Evolutionary conservation across 1,139 yeast genomes (phyloP).

Genomic region (Blastobotrys buckinghamii): DNA sequence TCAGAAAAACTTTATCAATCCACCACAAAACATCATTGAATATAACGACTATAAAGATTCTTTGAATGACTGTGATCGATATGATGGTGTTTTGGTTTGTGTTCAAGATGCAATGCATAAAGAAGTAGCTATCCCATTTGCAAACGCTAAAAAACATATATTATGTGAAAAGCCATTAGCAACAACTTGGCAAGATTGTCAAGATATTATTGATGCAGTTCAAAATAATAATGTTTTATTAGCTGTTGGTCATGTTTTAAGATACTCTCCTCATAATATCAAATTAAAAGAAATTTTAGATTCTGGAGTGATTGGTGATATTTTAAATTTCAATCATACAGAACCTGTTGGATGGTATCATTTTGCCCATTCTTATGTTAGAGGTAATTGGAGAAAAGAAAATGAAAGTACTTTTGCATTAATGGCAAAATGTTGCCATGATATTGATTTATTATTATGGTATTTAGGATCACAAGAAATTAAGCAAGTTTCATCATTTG

Average conservation of each 20-base stretch:
- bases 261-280: conserved; percentile 28
- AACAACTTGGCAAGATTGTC: conserved; percentile 23
- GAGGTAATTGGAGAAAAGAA: conserved; percentile 27
- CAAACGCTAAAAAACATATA: conserved; percentile 24
- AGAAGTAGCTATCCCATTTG: conserved; percentile 26
- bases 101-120: conserved; percentile 26
- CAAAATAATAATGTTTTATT: conserved; percentile 22
- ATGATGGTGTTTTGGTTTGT: conserved; percentile 24
- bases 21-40: conserved; percentile 13
- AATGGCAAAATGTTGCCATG: conserved; percentile 31
- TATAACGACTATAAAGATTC: conserved; percentile 22
- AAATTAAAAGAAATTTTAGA: conserved; percentile 23
- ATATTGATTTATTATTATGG: conserved; percentile 27
- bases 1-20: conserved; percentile 2
- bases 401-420: conserved; percentile 24
- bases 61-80: conserved; percentile 16
- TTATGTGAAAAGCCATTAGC: conserved; percentile 30
- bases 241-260: conserved; percentile 29
- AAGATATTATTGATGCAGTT: conserved; percentile 23
- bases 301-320: conserved; percentile 23
- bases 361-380: conserved; percentile 30
- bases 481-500: conserved; percentile 24
- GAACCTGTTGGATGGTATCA: conserved; percentile 31
- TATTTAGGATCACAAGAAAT: conserved; percentile 23
- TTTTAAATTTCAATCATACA: conserved; percentile 27